A percentile compares a stretch with the other conserved stretches of the same genome.
phyloP scores from a whole-genome alignment of 2,329 filamentous ascomycete genomes.

The Paracorniculantispora psalliotae region DNA sequence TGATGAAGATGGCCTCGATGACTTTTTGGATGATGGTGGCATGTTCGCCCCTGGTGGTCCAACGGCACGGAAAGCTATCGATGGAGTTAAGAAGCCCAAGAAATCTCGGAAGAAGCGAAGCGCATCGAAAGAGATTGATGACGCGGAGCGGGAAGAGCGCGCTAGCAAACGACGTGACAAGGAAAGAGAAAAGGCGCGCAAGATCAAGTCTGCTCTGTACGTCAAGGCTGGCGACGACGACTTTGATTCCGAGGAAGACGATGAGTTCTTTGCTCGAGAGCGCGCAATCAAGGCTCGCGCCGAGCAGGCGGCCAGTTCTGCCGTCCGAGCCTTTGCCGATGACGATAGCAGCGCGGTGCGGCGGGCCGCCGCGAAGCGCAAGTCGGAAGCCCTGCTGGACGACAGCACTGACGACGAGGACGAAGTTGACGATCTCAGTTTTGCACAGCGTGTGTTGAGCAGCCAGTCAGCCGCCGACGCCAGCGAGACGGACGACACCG shows the following conservation, averaged over 20 bases:
- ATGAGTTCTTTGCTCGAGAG: slow-evolving; percentile 74
- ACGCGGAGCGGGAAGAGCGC: slow-evolving; percentile 60
- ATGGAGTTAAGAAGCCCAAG: slow-evolving; percentile 54
- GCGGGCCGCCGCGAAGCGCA: slow-evolving; percentile 24
- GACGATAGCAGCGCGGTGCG: slow-evolving; percentile 2
- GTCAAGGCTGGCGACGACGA: slow-evolving; percentile 86
- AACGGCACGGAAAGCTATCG: slow-evolving; percentile 48
- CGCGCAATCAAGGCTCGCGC: slow-evolving; percentile 50
- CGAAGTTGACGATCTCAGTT: slow-evolving; percentile 19
- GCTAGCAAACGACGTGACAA: slow-evolving; percentile 58
- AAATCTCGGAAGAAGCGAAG: slow-evolving; percentile 41
- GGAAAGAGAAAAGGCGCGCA: slow-evolving; percentile 69
- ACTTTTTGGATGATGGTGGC: slow-evolving; percentile 43
- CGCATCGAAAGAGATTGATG: slow-evolving; percentile 44
- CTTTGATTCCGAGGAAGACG: slow-evolving; percentile 65
- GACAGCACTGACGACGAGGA: slow-evolving; percentile 25
- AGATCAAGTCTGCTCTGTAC: slow-evolving; percentile 79
- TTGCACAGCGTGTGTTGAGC: slow-evolving; percentile 21
- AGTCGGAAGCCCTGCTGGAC: slow-evolving; percentile 21
- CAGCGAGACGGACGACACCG: slow-evolving; percentile 24
- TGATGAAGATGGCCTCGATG: slow-evolving; percentile 54
- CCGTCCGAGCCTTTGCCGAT: slow-evolving; percentile 14
- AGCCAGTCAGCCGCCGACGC: slow-evolving; percentile 20
- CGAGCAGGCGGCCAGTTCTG: slow-evolving; percentile 30
- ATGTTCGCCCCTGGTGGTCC: slow-evolving; percentile 68